Evolutionary conservation across 2,329 filamentous ascomycete genomes (phyloP).

Genomic region (Colletotrichum tofieldiae): DNA sequence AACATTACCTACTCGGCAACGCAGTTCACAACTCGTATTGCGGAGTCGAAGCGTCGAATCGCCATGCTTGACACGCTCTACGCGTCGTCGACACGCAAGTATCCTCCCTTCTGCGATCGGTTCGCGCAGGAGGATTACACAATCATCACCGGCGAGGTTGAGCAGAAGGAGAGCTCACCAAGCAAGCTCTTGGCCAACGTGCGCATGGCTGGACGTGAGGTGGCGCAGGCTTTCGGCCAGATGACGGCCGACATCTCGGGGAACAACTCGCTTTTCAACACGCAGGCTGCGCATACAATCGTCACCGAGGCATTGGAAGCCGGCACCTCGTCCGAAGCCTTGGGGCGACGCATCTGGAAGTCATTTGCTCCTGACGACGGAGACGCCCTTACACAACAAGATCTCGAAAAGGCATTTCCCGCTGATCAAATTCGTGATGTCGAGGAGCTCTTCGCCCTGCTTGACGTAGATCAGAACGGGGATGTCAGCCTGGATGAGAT

Average conservation of each 20-base stretch:
- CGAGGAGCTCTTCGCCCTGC: slow-evolving; percentile 22
- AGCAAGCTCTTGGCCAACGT: slow-evolving; percentile 32
- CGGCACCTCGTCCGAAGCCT: slow-evolving; percentile 2
- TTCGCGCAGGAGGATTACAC: slow-evolving; percentile 30
- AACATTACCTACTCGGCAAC: slow-evolving; percentile 31
- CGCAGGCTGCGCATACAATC: slow-evolving; percentile 23
- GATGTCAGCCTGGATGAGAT: slow-evolving; percentile 30
- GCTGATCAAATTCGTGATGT: slow-evolving; percentile 10
- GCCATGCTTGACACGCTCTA: slow-evolving; percentile 22
- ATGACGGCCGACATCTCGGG: slow-evolving; percentile 26
- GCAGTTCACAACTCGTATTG: slow-evolving; percentile 22
- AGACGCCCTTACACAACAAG: slow-evolving; percentile 6
- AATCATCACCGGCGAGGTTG: slow-evolving; percentile 25
- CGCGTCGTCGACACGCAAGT: slow-evolving; percentile 12
- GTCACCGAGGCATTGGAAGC: slow-evolving; percentile 31
- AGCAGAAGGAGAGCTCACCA: slow-evolving; percentile 20
- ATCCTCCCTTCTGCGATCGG: slow-evolving; percentile 24
- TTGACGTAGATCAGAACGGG: slow-evolving; percentile 28
- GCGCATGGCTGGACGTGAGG: slow-evolving; percentile 23
- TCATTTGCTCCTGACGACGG: neutral
- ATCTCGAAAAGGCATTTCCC: slow-evolving; percentile 17
- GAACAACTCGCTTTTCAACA: slow-evolving; percentile 25
- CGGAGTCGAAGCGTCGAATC: slow-evolving; percentile 22
- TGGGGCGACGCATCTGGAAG: slow-evolving; percentile 25
- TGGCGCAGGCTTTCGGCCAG: slow-evolving; percentile 27